Percentiles rank a stretch among this genome's conserved stretches.
phyloP scores from a whole-genome alignment of 2,329 filamentous ascomycete genomes.

The Fusarium aywerte region DNA sequence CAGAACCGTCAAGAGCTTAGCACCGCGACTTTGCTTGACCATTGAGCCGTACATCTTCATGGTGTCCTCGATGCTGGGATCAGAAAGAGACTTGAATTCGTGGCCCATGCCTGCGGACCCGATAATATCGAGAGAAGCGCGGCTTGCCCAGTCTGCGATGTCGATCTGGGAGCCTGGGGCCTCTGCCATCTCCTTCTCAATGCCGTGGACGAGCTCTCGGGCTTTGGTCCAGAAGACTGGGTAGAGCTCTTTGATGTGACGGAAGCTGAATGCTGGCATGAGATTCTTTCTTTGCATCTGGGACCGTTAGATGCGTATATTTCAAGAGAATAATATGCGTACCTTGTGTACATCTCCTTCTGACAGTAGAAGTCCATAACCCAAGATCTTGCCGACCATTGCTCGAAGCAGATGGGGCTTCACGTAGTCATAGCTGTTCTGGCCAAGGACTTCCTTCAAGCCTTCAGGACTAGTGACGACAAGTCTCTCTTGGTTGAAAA shows the following conservation, averaged over 20 bases:
- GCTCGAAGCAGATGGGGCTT: conserved; percentile 32
- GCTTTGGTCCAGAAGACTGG: conserved; percentile 32
- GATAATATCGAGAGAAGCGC: conserved; percentile 51
- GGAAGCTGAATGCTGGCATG: conserved; percentile 38
- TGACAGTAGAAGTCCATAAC: conserved; percentile 7
- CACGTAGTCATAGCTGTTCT: conserved; percentile 31
- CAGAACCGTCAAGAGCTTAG: conserved; percentile 17
- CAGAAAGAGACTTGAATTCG: conserved; percentile 49
- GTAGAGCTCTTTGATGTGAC: conserved; percentile 33
- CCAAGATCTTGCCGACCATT: conserved; percentile 32
- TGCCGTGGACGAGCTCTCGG: conserved; percentile 12
- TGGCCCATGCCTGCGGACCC: conserved; percentile 50
- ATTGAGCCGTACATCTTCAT: conserved; percentile 43
- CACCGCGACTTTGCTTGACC: conserved; percentile 45
- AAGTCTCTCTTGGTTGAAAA: conserved; percentile 34
- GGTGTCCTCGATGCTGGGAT: conserved; percentile 48
- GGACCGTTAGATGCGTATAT: neutral
- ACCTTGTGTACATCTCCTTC: conserved; percentile 35
- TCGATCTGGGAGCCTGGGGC: neutral
- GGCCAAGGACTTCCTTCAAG: conserved; percentile 25
- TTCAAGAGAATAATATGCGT: rapidly evolving
- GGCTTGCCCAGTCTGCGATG: conserved; percentile 33
- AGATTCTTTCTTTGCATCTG: conserved; percentile 35
- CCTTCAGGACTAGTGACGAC: conserved; percentile 23
- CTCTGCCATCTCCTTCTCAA: conserved; percentile 6